Base-by-base conservation (phyloP, 805 yeast genomes). In the Candida fluviatilis region DNA sequence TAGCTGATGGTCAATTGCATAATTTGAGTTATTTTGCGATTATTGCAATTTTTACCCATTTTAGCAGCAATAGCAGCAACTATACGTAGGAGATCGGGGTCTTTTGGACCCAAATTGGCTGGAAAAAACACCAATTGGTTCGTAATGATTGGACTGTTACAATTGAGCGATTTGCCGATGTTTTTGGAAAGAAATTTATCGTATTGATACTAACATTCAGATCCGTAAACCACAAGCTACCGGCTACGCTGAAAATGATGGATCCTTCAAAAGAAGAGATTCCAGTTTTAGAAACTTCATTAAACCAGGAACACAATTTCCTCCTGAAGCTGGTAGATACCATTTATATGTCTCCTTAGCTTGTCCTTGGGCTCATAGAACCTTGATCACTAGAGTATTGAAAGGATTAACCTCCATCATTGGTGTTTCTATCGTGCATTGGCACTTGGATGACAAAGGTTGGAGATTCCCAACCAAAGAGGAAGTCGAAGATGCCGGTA, bases 311-410 rank as follows among this genome's bases (percentile, higher is more conserved):
- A 75, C 87, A 11, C 60, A 70, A 43, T 86, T 79, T 57, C 67
- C 78, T 13, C 87, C 96, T 4, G 96, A 88, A 54, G 71, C 74
- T 33, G 77, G 77, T 41, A 74, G 99, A 52, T 91, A 91, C 57
- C 95, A 90, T 62, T 72, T 89, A 39, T 90, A 84, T 51, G 95
- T 88, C 8, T 83, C 93, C 1, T 69, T 73, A 35, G 96, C 96
- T 2, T 91, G 99, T 62, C 98, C 99, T 3, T 91, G 97, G 90
- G 97, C 97, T 1, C 95, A 87, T 55, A 73, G 98, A 45, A 78
- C 90, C 0, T 68, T 90, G 41, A 82, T 88, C 37, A 71, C 82
- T 2, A 66, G 96, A 38, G 61, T 73, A 10, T 66, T 91, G 45
- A 88, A 89, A 65, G 95, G 96, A 1, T 60, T 69, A 51, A 46